Percentiles rank a stretch among this genome's conserved stretches.
phyloP scores from a whole-genome alignment of 2,329 filamentous ascomycete species.

The Arthroderma sp. region DNA sequence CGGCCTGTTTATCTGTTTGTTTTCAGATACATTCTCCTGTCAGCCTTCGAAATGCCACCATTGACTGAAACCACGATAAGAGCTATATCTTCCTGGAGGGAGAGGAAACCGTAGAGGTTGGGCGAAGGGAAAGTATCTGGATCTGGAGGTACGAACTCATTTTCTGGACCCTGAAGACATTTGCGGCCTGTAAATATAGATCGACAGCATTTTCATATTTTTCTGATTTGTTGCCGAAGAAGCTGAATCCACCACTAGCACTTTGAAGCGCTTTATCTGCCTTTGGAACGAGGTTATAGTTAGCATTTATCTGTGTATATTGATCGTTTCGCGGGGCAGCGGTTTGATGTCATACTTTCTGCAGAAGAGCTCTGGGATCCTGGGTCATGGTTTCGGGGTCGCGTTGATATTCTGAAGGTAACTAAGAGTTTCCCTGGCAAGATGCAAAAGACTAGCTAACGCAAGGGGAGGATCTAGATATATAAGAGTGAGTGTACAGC shows the following conservation, averaged over 20 bases:
- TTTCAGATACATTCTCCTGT: neutral
- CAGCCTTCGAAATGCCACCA: no score
- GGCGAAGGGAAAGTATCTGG: neutral
- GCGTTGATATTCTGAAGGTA: no score
- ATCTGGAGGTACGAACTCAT: slow-evolving; percentile 45
- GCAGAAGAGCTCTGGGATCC: slow-evolving; percentile 64
- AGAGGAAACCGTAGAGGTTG: neutral
- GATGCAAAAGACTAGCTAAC: no score
- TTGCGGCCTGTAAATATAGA: slow-evolving; percentile 74
- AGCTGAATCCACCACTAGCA: slow-evolving; percentile 69
- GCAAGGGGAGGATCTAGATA: no score
- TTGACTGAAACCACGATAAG: neutral
- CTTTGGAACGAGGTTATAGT: slow-evolving; percentile 35
- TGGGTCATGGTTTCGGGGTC: slow-evolving; percentile 40
- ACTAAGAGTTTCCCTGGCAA: no score
- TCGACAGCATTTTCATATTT: slow-evolving; percentile 86
- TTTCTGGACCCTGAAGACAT: slow-evolving; percentile 81
- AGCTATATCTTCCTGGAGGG: no score
- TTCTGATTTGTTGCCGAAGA: slow-evolving; percentile 76
- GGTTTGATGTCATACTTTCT: slow-evolving; percentile 46
- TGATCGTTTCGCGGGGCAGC: slow-evolving; percentile 10
- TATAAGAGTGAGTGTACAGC: no score
- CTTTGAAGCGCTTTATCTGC: slow-evolving; percentile 71
- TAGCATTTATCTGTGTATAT: neutral
- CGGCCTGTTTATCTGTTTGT: slow-evolving; percentile 62